Evolutionary conservation across 169 alveolate genomes (phyloP), one percentile per base, ranked within the genome.

Genomic region (Cystoisospora suis): DNA sequence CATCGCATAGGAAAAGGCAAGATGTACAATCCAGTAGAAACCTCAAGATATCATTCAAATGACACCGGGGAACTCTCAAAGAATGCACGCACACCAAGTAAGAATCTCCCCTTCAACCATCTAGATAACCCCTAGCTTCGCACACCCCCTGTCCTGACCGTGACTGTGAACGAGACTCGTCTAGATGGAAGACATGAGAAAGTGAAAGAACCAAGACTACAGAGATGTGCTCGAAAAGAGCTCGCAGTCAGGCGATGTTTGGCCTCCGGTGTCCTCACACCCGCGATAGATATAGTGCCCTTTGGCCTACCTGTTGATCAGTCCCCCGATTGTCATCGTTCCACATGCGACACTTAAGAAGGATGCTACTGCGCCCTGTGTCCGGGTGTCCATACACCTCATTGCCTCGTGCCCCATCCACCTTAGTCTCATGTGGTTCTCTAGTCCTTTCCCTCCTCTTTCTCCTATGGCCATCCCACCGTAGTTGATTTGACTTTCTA

Each of bases 351-450:
- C 34, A 23, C 45, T 12, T 0, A 65, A 44, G 34, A 65, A n/a
- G 40, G 42, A 32, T 9, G 45, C 44, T 44, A 65, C n/a, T 7
- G 45, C 9, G 36, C n/a, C 77, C 6, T 36, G 27, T 0, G 77
- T n/a, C 34, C 77, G 77, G 42, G 36, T n/a, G 77, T 65, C 77
- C 42, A 65, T 65, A n/a, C 77, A n/a, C 42, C 77, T n/a, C 27
- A 65, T 15, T 44, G 34, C n/a, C n/a, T n/a, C n/a, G 45, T 65
- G 77, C 36, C 27, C 0, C 3, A 44, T n/a, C 77, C 77, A 12
- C 45, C 44, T 2, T n/a, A n/a, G n/a, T n/a, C n/a, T n/a, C n/a
- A n/a, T n/a, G n/a, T n/a, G n/a, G n/a, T n/a, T n/a, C 4, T 65
- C 77, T 58, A 34, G 5, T 58, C 40, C 2, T 36, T 7, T 1